Evolutionary conservation across 139 green algal genomes (phyloP).

Genomic region (Chlorella sp.): DNA sequence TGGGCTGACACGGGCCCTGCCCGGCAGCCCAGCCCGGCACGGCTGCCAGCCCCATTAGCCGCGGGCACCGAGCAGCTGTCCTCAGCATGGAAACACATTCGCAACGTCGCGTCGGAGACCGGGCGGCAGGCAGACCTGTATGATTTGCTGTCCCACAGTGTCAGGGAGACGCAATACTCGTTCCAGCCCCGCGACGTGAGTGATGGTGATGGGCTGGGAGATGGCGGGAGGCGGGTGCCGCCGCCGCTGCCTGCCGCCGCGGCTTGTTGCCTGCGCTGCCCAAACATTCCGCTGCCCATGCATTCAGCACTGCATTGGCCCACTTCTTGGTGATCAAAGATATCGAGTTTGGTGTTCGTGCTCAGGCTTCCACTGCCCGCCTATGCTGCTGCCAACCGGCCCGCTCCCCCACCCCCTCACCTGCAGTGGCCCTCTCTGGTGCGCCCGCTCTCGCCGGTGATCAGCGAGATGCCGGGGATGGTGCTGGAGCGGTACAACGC

Average conservation of each 20-base stretch:
- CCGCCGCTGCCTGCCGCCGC: background rate
- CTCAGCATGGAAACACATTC: constrained; percentile 68
- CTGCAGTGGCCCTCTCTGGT: constrained; percentile 84
- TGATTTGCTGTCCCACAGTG: constrained; percentile 67
- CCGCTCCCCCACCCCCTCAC: background rate
- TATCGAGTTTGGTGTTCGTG: background rate
- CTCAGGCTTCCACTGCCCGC: background rate
- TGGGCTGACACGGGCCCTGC: constrained; percentile 10
- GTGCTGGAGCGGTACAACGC: constrained; percentile 85
- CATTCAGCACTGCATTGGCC: background rate
- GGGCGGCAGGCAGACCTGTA: constrained; percentile 64
- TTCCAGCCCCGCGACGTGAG: constrained; percentile 70
- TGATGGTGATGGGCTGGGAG: background rate
- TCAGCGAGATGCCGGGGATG: constrained; percentile 77
- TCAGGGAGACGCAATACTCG: constrained; percentile 80
- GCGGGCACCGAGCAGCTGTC: constrained; percentile 31
- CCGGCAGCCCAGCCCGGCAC: background rate
- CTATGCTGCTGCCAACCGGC: background rate
- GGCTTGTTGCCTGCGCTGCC: background rate
- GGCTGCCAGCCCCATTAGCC: background rate
- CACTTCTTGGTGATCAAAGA: background rate
- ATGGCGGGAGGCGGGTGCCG: background rate
- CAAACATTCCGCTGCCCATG: too few relatives aligned
- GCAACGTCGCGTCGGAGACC: constrained; percentile 52
- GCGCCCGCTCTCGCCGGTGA: constrained; percentile 60